Base-by-base conservation (phyloP, 1,284 basidiomycete genomes). In the Moniliella sp. region DNA sequence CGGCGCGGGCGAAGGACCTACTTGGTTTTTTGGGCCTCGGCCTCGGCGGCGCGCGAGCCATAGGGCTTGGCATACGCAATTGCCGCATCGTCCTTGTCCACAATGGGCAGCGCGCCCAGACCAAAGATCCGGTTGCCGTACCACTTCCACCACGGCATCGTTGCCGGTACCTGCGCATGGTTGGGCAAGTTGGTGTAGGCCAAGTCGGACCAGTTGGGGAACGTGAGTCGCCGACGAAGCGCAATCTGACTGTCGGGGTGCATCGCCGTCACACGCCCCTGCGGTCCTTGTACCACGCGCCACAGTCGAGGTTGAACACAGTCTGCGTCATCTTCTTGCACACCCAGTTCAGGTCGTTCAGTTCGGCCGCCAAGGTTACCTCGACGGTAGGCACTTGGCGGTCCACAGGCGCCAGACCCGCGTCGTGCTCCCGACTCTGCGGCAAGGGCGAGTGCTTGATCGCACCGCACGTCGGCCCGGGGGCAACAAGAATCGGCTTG, bases 271-370 rank as follows among this genome's bases (percentile, higher is more conserved):
- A n/a, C n/a, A n/a, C n/a, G n/a, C n/a, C n/a, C n/a, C n/a, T n/a
- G n/a, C n/a, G n/a, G 31, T 57, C 50, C 25, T 48, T 40, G 40
- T 57, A 57, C 54, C 54, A 57, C 14, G 36, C 34, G 27, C 49
- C 47, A 32, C 52, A 55, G 2, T 39, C 37, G 14, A 28, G 36
- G 15, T 37, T 37, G 23, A 50, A 57, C 12, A 57, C 54, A 23
- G 45, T 34, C 9, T 43, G 34, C 28, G 32, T 25, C 50, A 55
- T 55, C 19, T 25, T 15, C 28, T 45, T 44, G 17, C 45, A 46
- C 33, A 57, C 48, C 46, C 46, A 57, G 25, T 49, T 36, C 39
- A 50, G 49, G 31, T 55, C 51, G 25, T 5, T 27, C 25, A 27
- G 25, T 27, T 10, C 5, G 5, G 5, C 5, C 5, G 7, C 7